Percentiles rank a stretch among this genome's conserved stretches.
Conservation (phyloP, 495 filamentous ascomycete genomes). For the Rusavskia elegans region DNA sequence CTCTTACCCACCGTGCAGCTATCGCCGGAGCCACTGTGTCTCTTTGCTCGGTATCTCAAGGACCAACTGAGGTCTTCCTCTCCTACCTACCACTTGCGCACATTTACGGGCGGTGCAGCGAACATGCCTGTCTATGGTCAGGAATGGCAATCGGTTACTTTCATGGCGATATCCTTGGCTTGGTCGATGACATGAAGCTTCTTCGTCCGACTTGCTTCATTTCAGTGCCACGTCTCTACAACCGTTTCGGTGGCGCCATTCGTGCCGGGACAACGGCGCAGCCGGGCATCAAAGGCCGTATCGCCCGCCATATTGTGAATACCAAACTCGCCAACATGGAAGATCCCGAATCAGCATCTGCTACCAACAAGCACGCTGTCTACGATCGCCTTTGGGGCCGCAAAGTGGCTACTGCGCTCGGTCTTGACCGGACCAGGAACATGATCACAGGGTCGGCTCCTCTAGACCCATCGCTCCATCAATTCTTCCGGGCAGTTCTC, state of each 20-base stretch:
- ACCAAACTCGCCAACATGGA: constrained; percentile 68
- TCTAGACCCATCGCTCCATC: constrained; percentile 70
- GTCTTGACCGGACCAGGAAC: constrained; percentile 51
- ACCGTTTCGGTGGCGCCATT: constrained; percentile 73
- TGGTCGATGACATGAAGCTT: constrained; percentile 84
- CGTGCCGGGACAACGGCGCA: constrained; percentile 62
- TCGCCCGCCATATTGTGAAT: constrained; percentile 65
- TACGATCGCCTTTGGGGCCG: constrained; percentile 91
- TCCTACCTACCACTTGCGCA: constrained; percentile 93
- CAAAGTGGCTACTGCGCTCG: constrained; percentile 69
- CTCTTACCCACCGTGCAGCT: constrained; percentile 69
- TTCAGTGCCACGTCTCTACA: constrained; percentile 85
- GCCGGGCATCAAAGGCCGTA: constrained; percentile 62
- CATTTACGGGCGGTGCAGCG: constrained; percentile 74
- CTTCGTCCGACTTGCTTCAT: constrained; percentile 70
- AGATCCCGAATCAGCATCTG: constrained; percentile 46
- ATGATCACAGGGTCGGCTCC: constrained; percentile 88
- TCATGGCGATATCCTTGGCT: constrained; percentile 74
- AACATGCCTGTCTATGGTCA: constrained; percentile 57
- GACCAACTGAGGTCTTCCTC: constrained; percentile 40
- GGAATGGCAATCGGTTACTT: constrained; percentile 81
- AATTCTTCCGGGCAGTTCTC: constrained; percentile 74
- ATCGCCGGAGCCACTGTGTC: constrained; percentile 52
- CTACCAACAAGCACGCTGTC: constrained; percentile 66
- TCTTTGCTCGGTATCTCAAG: constrained; percentile 33